A percentile compares a stretch with the other conserved stretches of the same genome.
Evolutionary conservation across 1,139 yeast genomes (phyloP).

Genomic region (Sugiyamaella novakii): DNA sequence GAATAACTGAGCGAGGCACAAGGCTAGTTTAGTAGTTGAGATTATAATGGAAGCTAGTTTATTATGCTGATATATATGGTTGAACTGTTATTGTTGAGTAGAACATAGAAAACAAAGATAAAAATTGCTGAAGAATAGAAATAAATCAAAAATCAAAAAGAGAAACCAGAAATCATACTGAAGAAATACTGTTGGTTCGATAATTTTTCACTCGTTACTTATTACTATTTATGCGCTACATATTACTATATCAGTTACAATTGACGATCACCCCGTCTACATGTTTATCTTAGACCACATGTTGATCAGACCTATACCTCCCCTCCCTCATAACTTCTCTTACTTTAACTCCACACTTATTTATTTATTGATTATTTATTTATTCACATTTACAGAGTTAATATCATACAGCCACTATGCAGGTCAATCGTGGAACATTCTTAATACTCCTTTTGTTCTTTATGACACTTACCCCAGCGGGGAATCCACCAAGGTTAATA

Average conservation of each 20-base stretch:
- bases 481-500: conserved; percentile 35
- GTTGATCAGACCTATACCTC: too few relatives aligned
- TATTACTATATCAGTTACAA: neutral
- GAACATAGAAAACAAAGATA: too few relatives aligned
- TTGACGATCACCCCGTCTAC: too few relatives aligned
- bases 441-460: conserved; percentile 34
- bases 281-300: too few relatives aligned
- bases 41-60: neutral
- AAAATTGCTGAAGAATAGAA: too few relatives aligned
- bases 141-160: neutral
- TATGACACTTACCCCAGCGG: conserved; percentile 36
- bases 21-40: conserved; percentile 3
- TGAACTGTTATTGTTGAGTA: too few relatives aligned
- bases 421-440: conserved; percentile 33
- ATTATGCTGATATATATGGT: conserved; percentile 1
- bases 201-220: neutral
- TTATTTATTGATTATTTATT: conserved; percentile 10
- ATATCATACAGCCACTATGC: too few relatives aligned
- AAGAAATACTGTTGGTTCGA: neutral
- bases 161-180: neutral
- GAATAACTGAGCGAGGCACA: conserved; percentile 24
- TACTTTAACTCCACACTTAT: neutral
- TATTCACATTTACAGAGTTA: too few relatives aligned
- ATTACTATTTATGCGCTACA: neutral
- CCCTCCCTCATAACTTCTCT: too few relatives aligned